These are phyloP conservation scores for Chenopodium album DNA, from an alignment of 148 eudicot genomes.

Conservation along the genomic window DNA sequence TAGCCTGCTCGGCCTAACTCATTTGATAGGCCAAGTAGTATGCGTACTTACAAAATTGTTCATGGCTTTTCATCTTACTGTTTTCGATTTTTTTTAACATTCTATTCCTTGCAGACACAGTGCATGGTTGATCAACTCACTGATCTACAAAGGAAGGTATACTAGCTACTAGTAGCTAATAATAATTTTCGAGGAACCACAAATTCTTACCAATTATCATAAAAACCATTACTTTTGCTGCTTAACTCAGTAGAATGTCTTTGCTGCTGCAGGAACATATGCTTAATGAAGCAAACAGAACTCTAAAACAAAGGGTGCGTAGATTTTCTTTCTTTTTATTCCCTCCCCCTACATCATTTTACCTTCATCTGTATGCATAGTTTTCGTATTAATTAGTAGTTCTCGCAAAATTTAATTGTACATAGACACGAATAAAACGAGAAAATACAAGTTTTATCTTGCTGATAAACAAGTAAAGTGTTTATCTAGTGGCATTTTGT, in stretches of 20 bases:
- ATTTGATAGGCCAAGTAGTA: not conserved
- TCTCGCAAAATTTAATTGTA: too few relatives aligned
- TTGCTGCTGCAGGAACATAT: constrained; percentile 60
- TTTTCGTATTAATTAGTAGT: not conserved
- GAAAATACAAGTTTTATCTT: too few relatives aligned
- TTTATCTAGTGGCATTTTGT: too few relatives aligned
- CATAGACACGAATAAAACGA: too few relatives aligned
- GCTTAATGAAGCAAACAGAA: constrained; percentile 77
- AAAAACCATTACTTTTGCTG: too few relatives aligned
- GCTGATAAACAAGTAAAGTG: too few relatives aligned
- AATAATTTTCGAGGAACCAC: not conserved
- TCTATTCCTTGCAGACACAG: constrained; percentile 56
- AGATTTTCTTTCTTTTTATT: constrained; percentile 10
- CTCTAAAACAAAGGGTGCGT: constrained; percentile 65
- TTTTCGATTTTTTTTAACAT: not conserved
- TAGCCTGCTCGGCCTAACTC: not conserved
- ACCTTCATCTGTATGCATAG: not conserved
- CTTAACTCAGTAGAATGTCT: not conserved
- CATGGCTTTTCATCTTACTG: not conserved
- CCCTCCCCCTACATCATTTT: not conserved
- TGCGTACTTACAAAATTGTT: not conserved
- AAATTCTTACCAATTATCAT: not conserved
- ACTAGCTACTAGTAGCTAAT: not conserved
- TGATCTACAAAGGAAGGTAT: constrained; percentile 81
- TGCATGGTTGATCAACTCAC: constrained; percentile 78